Conservation (phyloP, 2,329 filamentous ascomycete species). For the Fonsecaea erecta region DNA sequence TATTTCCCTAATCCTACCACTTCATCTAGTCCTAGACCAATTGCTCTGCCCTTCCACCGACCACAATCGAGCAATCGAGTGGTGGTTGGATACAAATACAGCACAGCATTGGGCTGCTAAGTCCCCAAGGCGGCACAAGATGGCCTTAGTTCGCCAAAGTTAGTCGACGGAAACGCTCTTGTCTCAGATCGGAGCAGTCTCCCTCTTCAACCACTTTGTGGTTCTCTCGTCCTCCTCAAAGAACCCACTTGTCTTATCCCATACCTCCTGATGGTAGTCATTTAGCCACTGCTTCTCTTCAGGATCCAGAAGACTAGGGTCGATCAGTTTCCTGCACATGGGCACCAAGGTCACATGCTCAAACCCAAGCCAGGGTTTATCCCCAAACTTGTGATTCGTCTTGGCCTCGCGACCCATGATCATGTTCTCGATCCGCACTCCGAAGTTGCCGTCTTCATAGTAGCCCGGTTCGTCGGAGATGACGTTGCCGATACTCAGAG, state of each 20-base stretch:
- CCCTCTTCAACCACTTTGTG: conserved; percentile 79
- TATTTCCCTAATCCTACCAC: neutral
- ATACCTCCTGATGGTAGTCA: conserved; percentile 78
- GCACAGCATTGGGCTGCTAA: neutral
- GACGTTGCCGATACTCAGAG: conserved; percentile 88
- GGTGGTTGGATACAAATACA: neutral
- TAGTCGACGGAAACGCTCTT: neutral
- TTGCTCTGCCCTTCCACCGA: neutral
- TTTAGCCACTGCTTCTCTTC: conserved; percentile 87
- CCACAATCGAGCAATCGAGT: neutral
- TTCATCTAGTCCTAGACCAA: neutral
- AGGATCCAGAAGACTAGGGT: conserved; percentile 70
- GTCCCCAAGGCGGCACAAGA: neutral
- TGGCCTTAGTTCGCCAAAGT: neutral
- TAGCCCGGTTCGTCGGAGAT: conserved; percentile 96
- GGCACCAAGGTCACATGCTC: conserved; percentile 98
- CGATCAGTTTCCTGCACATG: conserved; percentile 86
- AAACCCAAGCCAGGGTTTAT: conserved; percentile 92
- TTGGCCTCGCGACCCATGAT: conserved; percentile 87
- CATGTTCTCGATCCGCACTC: conserved; percentile 95
- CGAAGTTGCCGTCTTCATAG: conserved; percentile 94
- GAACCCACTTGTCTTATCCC: conserved; percentile 76
- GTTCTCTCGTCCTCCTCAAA: conserved; percentile 75
- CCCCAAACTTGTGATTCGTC: conserved; percentile 85
- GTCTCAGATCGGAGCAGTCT: conserved; percentile 48